Evolutionary conservation across 2,329 filamentous ascomycete genomes (phyloP), one percentile per base, ranked within the genome.

Genomic region (Pseudogymnoascus pannorum): DNA sequence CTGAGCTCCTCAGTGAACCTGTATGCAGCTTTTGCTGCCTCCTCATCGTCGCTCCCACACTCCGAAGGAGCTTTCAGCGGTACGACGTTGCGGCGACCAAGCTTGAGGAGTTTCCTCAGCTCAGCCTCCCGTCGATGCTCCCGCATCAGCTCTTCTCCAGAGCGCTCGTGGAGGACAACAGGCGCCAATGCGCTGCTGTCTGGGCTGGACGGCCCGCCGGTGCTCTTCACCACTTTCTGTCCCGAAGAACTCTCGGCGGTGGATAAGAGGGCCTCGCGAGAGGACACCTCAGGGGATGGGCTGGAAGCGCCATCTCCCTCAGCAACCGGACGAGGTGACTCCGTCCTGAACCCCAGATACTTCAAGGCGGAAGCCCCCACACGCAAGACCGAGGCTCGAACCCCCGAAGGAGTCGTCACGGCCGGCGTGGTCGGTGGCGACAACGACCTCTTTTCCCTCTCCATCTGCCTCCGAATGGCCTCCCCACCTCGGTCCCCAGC

Each of bases 401-500:
- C 48, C n/a, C 48, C n/a, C 48, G 48, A 54, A 29, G 48, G 48
- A 18, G 48, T 54, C 48, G 24, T 18, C 48, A 54, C 14, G 6
- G 22, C 26, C 48, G 26, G n/a, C 48, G 48, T 8, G 48, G 48
- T 31, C 48, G 48, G 24, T 14, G 48, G 26, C 7, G 22, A 12
- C 40, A 20, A n/a, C 20, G 8, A 16, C 44, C 44, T 51, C 44
- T 54, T 31, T 16, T 54, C 48, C 48, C 24, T 26, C 24, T 54
- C 48, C 48, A 54, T 14, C 48, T 54, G 24, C 24, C 48, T 54
- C 48, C 48, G 24, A 31, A 54, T 54, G 24, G 24, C 48, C 48
- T 54, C 48, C 48, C 48, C 48, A 31, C 48, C 48, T 54, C 48
- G 48, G 48, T 54, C 48, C n/a, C 48, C 48, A 54, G 48, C 48